Evolutionary conservation across 2,329 filamentous ascomycete species (phyloP).

Genomic region (Sporothrix curviconia): DNA sequence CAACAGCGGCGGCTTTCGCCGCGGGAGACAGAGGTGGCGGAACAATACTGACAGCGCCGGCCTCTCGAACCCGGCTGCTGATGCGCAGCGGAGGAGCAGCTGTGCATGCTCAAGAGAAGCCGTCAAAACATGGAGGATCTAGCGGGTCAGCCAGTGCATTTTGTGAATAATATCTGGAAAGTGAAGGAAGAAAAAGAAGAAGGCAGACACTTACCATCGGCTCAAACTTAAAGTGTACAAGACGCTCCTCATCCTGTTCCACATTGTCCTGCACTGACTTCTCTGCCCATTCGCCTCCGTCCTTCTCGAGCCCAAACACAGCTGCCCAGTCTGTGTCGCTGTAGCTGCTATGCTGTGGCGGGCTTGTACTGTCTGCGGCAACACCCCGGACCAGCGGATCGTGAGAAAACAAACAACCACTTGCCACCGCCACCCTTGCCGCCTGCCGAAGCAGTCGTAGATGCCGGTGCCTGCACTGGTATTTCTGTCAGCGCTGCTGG

Average conservation of each 20-base stretch:
- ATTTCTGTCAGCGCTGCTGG: slow-evolving; percentile 19
- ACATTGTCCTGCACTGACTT: slow-evolving; percentile 16
- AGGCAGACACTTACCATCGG: slow-evolving; percentile 69
- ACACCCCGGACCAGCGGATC: slow-evolving; percentile 47
- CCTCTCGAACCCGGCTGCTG: slow-evolving; percentile 84
- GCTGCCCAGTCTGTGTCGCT: slow-evolving; percentile 19
- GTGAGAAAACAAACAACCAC: slow-evolving; percentile 88
- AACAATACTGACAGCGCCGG: slow-evolving; percentile 66
- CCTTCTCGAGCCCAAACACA: slow-evolving; percentile 37
- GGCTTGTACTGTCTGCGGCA: slow-evolving; percentile 24
- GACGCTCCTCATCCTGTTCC: slow-evolving; percentile 20
- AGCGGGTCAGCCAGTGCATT: background rate
- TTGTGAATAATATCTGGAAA: background rate
- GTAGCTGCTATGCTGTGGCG: slow-evolving; percentile 8
- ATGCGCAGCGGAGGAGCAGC: slow-evolving; percentile 64
- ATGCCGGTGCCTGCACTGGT: slow-evolving; percentile 23
- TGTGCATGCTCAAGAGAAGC: slow-evolving; percentile 71
- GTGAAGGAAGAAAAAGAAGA: background rate
- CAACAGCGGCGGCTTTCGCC: background rate
- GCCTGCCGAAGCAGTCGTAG: slow-evolving; percentile 53
- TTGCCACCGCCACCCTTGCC: slow-evolving; percentile 78
- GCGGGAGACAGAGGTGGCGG: slow-evolving; percentile 12
- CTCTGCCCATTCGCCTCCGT: slow-evolving; percentile 18
- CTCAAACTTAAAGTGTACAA: slow-evolving; percentile 86
- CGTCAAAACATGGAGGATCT: slow-evolving; percentile 86